Base-by-base conservation (phyloP, 169 alveolate species). In the Cryptosporidium ubiquitum region DNA sequence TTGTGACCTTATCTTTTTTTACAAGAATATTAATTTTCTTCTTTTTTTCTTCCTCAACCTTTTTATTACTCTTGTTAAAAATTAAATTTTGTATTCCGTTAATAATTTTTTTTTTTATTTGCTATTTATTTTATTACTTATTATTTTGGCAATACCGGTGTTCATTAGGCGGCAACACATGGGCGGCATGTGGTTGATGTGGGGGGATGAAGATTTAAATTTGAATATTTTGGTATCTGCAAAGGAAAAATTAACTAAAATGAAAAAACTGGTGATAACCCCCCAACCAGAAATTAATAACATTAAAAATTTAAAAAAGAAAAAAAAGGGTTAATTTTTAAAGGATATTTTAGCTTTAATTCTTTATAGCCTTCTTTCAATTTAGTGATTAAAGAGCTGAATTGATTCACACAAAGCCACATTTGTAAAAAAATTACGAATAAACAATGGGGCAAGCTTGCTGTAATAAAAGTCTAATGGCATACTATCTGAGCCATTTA, bases 171-270 rank as follows among this genome's bases (percentile, higher is more conserved):
- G 66, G 37, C 37, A 55, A 20, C 23, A 20, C 23, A 55, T 55
- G 66, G 37, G 66, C 66, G 66, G 66, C 66, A 55, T 55, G 66
- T 23, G 66, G 35, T 10, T 10, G 0, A 0, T 55, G 66, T n/a
- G 66, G 66, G 66, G 66, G 37, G 66, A n/a, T n/a, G n/a, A 55
- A 47, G 12, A 47, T 47, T 55, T 26, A 3, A 55, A 55, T 55
- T 55, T n/a, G 66, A 55, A 55, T 55, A 55, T 55, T 55, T 55
- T 55, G 66, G 66, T 55, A 55, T 55, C 66, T 55, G 66, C 37
- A 55, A 55, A 55, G 20, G 55, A 47, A 47, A 55, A 52, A 52
- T 18, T 5, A 20, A 20, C 20, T 1, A 52, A 9, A 52, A 26
- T 55, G 1, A 55, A 23, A 55, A 55, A 55, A 0, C 1, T 7